Conservation (phyloP, 192 early-diverging fungal species). For the Coemansia sp. region DNA sequence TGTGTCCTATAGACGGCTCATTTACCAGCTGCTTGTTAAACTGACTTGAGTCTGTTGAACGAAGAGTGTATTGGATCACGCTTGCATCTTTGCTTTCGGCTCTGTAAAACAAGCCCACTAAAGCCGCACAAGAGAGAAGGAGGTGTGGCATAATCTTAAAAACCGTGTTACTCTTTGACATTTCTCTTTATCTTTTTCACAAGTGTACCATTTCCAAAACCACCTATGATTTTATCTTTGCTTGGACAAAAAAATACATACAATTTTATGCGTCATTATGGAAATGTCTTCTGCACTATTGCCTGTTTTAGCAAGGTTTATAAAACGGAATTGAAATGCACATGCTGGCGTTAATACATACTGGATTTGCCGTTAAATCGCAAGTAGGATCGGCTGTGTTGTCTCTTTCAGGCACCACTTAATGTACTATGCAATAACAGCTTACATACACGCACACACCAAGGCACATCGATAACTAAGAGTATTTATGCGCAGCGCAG, state of each 20-base stretch:
- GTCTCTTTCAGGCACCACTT: background rate
- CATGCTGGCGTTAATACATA: background rate
- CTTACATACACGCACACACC: background rate
- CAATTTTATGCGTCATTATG: background rate
- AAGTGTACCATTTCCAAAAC: conserved; percentile 23
- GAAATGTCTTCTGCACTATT: background rate
- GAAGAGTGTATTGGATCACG: background rate
- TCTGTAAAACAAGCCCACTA: conserved; percentile 14
- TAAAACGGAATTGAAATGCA: conserved; percentile 1
- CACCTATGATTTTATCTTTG: conserved; percentile 1
- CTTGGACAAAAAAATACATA: background rate
- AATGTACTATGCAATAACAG: background rate
- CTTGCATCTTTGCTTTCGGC: background rate
- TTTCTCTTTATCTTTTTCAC: conserved; percentile 3
- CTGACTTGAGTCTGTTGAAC: conserved; percentile 19
- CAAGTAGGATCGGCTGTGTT: background rate
- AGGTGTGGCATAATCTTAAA: background rate
- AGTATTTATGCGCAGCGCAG: background rate
- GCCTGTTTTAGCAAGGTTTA: background rate
- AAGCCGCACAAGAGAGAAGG: background rate
- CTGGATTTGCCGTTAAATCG: background rate
- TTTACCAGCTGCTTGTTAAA: conserved; percentile 62
- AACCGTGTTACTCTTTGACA: background rate
- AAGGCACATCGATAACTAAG: background rate
- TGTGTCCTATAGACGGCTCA: conserved; percentile 80